These are phyloP conservation scores for Trichoderma asperelloides DNA, from an alignment of 495 filamentous ascomycete genomes.

Conservation along the genomic window DNA sequence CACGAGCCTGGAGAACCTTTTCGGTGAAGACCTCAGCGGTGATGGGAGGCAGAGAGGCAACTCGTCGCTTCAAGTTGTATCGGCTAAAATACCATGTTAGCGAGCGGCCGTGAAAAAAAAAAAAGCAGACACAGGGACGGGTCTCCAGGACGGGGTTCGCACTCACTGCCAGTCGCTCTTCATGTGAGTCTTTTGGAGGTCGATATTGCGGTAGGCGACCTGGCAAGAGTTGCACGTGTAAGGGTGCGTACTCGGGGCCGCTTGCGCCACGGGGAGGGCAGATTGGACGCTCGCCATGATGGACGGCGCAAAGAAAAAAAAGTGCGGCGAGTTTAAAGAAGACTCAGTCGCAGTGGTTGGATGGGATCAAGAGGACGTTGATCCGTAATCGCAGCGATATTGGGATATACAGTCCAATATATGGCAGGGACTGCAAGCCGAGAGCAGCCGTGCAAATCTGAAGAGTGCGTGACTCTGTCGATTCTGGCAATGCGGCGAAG, in stretches of 20 bases:
- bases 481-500: neutral
- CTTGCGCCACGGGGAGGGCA: conserved; percentile 21
- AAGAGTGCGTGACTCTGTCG: neutral
- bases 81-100: conserved; percentile 45
- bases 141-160: conserved; percentile 4
- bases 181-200: conserved; percentile 93
- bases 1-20: conserved; percentile 90
- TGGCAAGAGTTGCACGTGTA: conserved; percentile 98
- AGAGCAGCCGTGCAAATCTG: neutral
- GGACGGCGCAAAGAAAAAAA: neutral
- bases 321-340: too few relatives aligned
- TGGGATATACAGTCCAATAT: neutral
- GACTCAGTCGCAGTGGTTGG: neutral
- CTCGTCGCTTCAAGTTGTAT: conserved; percentile 94
- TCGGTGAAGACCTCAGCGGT: conserved; percentile 90
- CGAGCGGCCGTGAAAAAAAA: conserved; percentile 11
- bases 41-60: conserved; percentile 85
- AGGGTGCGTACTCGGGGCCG: conserved; percentile 54
- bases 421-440: neutral
- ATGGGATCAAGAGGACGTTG: too few relatives aligned
- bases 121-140: neutral
- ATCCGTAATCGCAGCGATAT: neutral
- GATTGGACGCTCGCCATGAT: conserved; percentile 41
- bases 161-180: conserved; percentile 97
- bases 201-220: conserved; percentile 86